These are phyloP conservation scores for Tolypocladium ovalisporum DNA, from an alignment of 2,329 filamentous ascomycete genomes.

Conservation along the genomic window DNA sequence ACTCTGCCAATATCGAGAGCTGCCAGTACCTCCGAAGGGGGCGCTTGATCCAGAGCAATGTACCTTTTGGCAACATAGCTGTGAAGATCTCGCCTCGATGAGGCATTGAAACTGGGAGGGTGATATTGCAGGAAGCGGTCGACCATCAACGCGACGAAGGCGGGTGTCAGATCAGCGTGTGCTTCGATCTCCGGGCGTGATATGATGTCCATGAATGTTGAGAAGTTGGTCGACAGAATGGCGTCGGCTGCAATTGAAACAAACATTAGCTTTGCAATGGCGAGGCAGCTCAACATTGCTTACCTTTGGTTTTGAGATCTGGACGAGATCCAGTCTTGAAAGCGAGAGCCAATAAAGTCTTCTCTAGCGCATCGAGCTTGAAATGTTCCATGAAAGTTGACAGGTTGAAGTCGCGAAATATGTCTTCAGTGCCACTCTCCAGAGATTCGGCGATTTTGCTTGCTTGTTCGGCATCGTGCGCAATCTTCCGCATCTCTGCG, in stretches of 20 bases:
- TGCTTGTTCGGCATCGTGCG: constrained; percentile 69
- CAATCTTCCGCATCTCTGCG: constrained; percentile 77
- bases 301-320: constrained; percentile 86
- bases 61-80: constrained; percentile 60
- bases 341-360: constrained; percentile 77
- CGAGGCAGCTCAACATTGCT: constrained; percentile 9
- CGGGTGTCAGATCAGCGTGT: constrained; percentile 54
- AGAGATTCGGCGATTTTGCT: constrained; percentile 88
- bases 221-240: constrained; percentile 73
- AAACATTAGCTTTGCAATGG: constrained; percentile 35
- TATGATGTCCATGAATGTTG: constrained; percentile 67
- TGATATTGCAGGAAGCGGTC: constrained; percentile 82
- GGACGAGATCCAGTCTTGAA: constrained; percentile 74
- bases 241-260: constrained; percentile 57
- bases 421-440: constrained; percentile 80
- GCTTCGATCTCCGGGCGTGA: constrained; percentile 52
- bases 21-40: constrained; percentile 61
- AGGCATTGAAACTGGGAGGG: constrained; percentile 73
- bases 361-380: constrained; percentile 78
- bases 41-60: constrained; percentile 47
- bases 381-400: constrained; percentile 94
- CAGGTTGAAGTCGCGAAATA: constrained; percentile 95
- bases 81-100: constrained; percentile 58
- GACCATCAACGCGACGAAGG: constrained; percentile 69
- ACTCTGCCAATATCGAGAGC: constrained; percentile 59